phyloP scores from a whole-genome alignment of 345 rosid genomes.

The Iberis pinnata region DNA sequence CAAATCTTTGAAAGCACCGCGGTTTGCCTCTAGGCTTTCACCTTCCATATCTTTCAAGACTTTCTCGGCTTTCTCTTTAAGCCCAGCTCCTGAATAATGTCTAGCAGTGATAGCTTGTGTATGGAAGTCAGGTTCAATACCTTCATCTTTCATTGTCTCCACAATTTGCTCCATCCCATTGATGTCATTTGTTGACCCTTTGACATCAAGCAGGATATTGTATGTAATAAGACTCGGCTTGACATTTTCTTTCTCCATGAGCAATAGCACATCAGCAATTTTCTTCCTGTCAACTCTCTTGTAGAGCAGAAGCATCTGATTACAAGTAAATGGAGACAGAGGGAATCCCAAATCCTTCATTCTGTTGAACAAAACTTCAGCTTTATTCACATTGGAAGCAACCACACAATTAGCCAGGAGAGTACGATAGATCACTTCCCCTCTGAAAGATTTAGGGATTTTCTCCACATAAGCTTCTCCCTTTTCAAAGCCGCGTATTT shows the following conservation, averaged over 20 bases:
- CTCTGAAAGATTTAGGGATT: conserved; percentile 61
- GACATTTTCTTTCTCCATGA: conserved; percentile 88
- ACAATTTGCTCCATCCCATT: conserved; percentile 78
- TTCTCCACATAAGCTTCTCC: conserved; percentile 54
- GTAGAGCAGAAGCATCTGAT: conserved; percentile 81
- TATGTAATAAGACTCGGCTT: conserved; percentile 62
- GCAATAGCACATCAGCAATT: conserved; percentile 61
- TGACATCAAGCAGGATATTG: conserved; percentile 58
- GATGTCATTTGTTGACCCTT: conserved; percentile 61
- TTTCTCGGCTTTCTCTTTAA: conserved; percentile 54
- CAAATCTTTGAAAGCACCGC: conserved; percentile 43
- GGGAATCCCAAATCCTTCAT: conserved; percentile 78
- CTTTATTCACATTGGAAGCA: conserved; percentile 44
- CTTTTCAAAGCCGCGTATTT: conserved; percentile 49
- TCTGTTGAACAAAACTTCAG: conserved; percentile 75
- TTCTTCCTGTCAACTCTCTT: conserved; percentile 76
- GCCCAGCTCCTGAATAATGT: conserved; percentile 61
- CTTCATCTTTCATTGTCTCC: conserved; percentile 81
- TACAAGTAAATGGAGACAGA: conserved; percentile 57
- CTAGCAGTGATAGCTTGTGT: conserved; percentile 48
- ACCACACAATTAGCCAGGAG: conserved; percentile 53
- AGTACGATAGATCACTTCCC: conserved; percentile 63
- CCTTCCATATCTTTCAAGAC: conserved; percentile 78
- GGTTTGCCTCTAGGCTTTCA: conserved; percentile 44
- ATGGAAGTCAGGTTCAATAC: conserved; percentile 50